phyloP scores from a whole-genome alignment of 441 rosid species.

The Corymbia citriodora region DNA sequence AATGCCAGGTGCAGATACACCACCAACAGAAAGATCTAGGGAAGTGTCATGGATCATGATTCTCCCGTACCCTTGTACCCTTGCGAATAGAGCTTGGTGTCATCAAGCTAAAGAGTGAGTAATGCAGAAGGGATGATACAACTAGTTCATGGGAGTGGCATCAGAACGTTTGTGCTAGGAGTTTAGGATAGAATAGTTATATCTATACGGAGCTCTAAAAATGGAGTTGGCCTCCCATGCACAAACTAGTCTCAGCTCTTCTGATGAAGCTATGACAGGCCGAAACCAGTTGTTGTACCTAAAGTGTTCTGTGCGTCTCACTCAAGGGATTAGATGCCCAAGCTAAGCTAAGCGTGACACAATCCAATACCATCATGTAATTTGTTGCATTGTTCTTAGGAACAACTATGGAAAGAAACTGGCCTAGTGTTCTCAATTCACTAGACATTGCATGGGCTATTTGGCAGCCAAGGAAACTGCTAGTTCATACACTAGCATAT shows the following conservation, averaged over 20 bases:
- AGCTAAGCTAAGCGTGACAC: background rate
- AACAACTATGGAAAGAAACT: background rate
- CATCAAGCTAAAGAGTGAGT: background rate
- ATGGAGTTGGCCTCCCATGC: background rate
- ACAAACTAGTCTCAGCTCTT: background rate
- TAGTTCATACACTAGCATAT: background rate
- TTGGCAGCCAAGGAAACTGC: background rate
- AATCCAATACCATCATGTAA: background rate
- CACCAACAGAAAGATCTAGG: background rate
- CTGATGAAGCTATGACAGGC: background rate
- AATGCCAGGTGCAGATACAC: background rate
- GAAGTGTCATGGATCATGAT: background rate
- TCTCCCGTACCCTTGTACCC: background rate
- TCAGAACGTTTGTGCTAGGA: background rate
- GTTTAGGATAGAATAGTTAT: background rate
- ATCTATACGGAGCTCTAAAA: background rate
- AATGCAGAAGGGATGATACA: background rate
- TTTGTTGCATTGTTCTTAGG: background rate
- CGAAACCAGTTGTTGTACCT: background rate
- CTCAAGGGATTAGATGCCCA: background rate
- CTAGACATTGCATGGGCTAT: accelerated
- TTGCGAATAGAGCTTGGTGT: background rate
- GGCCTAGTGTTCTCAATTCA: background rate
- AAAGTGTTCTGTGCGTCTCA: background rate
- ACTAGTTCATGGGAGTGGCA: background rate